phyloP scores from a whole-genome alignment of 495 filamentous ascomycete species.

The Thermothielavioides terrestris region DNA sequence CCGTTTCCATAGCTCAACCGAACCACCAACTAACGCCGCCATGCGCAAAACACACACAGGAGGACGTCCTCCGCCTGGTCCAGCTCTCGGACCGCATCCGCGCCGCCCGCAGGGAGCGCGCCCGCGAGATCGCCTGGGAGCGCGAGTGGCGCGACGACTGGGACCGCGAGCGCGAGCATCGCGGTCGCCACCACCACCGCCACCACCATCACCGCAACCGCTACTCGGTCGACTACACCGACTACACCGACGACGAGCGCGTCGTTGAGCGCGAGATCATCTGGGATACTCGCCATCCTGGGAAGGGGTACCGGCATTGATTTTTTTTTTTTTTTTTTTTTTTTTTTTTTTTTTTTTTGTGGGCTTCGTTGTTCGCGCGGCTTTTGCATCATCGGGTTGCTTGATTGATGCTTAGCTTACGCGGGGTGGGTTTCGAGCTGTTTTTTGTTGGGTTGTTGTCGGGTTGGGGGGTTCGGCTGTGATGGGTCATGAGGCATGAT shows the following conservation, averaged over 20 bases:
- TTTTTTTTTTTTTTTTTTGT: neutral
- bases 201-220: conserved; percentile 26
- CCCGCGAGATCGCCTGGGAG: conserved; percentile 76
- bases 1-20: neutral
- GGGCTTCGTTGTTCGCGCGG: no score
- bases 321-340: conserved; percentile 5
- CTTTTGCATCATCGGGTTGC: no score
- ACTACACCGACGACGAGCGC: conserved; percentile 53
- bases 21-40: conserved; percentile 20
- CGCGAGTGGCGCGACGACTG: conserved; percentile 54
- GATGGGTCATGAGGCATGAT: neutral
- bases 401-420: no score
- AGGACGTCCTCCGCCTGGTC: conserved; percentile 78
- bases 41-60: conserved; percentile 48
- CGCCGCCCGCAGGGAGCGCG: conserved; percentile 60
- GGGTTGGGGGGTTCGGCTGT: no score
- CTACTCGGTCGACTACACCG: conserved; percentile 27
- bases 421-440: no score
- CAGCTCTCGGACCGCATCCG: conserved; percentile 77
- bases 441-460: no score
- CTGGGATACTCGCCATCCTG: conserved; percentile 36
- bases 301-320: conserved; percentile 15
- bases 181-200: conserved; percentile 27
- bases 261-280: conserved; percentile 51
- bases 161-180: no score